Base-by-base conservation (phyloP, 2,329 filamentous ascomycete species). In the Truncatella angustata region DNA sequence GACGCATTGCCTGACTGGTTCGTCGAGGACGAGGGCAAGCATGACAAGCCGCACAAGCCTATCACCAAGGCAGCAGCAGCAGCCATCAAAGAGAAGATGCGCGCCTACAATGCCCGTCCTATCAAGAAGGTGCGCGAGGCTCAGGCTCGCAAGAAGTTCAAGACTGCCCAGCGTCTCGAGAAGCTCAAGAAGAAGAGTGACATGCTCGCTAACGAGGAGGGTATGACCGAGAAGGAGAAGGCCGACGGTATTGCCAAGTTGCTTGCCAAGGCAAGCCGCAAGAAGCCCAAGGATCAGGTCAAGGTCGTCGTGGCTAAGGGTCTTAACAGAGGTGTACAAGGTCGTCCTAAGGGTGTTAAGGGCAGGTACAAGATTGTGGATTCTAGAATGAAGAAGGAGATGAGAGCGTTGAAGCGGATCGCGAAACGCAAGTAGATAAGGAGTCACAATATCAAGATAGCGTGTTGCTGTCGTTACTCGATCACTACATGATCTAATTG, bases 111-210 rank as follows among this genome's bases (percentile, higher is more conserved):
- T 68, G 94, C 93, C 6, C 85, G 94, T 28, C 94, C 94, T 1
- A 97, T 97, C 82, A 99, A 99, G 81, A 99, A 99, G 78, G 94
- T 99, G 28, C 88, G 90, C 61, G 94, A 99, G 73, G 94, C 94
- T 21, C 92, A 95, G 73, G 93, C 92, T 32, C 82, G 94, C 54
- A 99, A 99, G 85, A 97, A 97, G 77, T 87, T 96, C 72, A 95
- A 95, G 81, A 86, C 92, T 7, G 93, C 91, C 1, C 90, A 95
- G 72, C 82, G 84, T 53, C 74, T 99, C 26, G 94, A 99, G 80
- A 97, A 96, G 76, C 76, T 99, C 58, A 90, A 91, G 76, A 96
- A 95, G 85, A 99, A 99, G 81, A 90, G 86, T n/a, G 92, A 95
- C 35, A 74, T 96, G 62, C 74, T 99, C 47, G 87, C 86, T 18